A percentile compares a stretch with the other conserved stretches of the same genome.
These are phyloP conservation scores for Dimargaris xerosporica DNA, from an alignment of 192 early-diverging fungal species.

Conservation along the genomic window DNA sequence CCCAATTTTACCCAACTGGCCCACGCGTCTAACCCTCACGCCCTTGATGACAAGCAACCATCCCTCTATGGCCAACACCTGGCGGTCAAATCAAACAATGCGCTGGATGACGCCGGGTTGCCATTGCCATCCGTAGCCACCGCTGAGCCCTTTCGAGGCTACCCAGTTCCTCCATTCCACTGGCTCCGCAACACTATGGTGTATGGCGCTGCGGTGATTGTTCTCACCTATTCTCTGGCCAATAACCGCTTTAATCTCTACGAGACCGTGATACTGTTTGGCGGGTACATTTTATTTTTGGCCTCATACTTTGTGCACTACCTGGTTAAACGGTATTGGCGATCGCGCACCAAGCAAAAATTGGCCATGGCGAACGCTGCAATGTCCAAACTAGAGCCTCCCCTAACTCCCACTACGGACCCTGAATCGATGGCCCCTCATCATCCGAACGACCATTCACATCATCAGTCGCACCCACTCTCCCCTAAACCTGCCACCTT, in stretches of 20 bases:
- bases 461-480: too few relatives aligned
- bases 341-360: background rate
- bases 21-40: background rate
- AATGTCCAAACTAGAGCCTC: too few relatives aligned
- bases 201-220: background rate
- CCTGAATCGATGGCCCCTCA: too few relatives aligned
- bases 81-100: background rate
- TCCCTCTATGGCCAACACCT: too few relatives aligned
- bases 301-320: slow-evolving; percentile 6
- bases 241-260: background rate
- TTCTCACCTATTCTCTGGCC: background rate
- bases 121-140: background rate
- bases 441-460: too few relatives aligned
- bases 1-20: background rate
- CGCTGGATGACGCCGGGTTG: background rate
- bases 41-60: too few relatives aligned
- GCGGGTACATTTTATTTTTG: slow-evolving; percentile 4
- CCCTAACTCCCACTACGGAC: too few relatives aligned
- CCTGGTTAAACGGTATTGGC: background rate
- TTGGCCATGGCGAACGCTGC: too few relatives aligned
- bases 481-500: too few relatives aligned
- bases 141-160: slow-evolving; percentile 2
- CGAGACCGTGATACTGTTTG: background rate
- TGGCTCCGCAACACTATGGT: slow-evolving; percentile 3
- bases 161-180: slow-evolving; percentile 2